Conservation (phyloP, 768 basidiomycete genomes). For the Mycena metata region DNA sequence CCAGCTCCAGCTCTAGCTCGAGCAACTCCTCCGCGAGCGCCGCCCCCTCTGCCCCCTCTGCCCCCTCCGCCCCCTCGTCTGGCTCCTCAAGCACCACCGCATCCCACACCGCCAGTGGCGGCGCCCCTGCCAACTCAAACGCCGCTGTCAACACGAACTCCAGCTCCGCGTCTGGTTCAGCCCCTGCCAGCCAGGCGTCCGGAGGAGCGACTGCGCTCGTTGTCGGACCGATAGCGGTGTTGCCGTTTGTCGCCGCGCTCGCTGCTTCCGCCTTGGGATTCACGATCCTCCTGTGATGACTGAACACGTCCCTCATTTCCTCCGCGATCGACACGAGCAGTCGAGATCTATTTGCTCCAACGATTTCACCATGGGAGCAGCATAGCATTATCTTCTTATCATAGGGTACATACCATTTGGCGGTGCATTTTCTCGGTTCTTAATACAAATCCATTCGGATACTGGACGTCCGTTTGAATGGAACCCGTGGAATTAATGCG, state of each 20-base stretch:
- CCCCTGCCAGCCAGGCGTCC: constrained; percentile 12
- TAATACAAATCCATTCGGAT: constrained; percentile 16
- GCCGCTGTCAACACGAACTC: background rate
- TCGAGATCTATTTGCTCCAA: background rate
- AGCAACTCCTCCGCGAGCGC: background rate
- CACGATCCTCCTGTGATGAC: constrained; percentile 40
- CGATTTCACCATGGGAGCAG: constrained; percentile 16
- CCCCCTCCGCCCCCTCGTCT: background rate
- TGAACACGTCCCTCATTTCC: background rate
- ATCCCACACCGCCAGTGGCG: background rate
- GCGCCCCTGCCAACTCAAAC: background rate
- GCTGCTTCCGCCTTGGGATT: constrained; percentile 37
- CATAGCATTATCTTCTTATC: constrained; percentile 25
- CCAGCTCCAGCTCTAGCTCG: background rate
- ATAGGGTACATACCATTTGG: constrained; percentile 20
- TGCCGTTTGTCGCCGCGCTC: constrained; percentile 34
- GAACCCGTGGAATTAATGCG: too few relatives aligned
- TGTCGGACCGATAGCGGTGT: constrained; percentile 20
- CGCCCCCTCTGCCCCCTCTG: background rate
- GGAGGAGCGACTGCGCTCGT: constrained; percentile 31
- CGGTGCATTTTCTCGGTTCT: constrained; percentile 3
- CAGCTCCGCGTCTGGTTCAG: background rate
- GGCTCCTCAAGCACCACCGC: background rate
- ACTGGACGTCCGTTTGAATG: background rate
- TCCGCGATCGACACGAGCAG: background rate